Evolutionary conservation across 2,329 filamentous ascomycete species (phyloP).

Genomic region (Aureobasidium subglaciale): DNA sequence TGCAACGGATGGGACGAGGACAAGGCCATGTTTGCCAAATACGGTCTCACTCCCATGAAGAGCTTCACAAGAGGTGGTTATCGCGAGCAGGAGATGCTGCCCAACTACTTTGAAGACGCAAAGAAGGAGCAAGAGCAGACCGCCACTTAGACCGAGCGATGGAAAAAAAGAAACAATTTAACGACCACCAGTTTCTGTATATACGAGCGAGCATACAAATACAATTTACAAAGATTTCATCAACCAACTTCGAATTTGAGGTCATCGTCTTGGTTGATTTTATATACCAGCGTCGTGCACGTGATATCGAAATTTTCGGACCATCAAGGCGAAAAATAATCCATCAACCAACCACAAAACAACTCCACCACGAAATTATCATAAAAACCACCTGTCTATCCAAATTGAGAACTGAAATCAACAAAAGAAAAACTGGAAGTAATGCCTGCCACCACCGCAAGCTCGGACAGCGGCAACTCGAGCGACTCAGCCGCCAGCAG

Average conservation of each 20-base stretch:
- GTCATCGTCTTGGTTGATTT: background rate
- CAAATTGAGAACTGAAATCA: background rate
- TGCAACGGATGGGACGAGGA: constrained; percentile 91
- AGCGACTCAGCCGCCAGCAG: constrained; percentile 1
- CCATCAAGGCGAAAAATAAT: background rate
- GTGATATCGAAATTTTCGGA: constrained; percentile 11
- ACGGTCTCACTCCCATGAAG: constrained; percentile 74
- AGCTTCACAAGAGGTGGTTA: constrained; percentile 30
- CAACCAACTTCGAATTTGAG: background rate
- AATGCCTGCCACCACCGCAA: background rate
- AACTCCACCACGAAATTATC: background rate
- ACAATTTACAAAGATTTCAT: background rate
- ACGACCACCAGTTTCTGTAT: background rate
- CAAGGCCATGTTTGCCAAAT: constrained; percentile 71
- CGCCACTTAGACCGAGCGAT: background rate
- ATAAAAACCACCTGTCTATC: too few relatives aligned
- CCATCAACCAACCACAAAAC: background rate
- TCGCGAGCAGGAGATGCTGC: constrained; percentile 19
- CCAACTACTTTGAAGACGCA: constrained; percentile 12
- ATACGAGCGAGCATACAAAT: constrained; percentile 2
- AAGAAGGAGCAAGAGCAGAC: constrained; percentile 1
- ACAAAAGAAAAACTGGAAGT: background rate
- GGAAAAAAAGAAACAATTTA: background rate
- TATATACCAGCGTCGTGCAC: background rate
- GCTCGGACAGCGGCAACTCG: constrained; percentile 4